Evolutionary conservation across 2,329 filamentous ascomycete species (phyloP).

Genomic region (Mycocentrospora acerina): DNA sequence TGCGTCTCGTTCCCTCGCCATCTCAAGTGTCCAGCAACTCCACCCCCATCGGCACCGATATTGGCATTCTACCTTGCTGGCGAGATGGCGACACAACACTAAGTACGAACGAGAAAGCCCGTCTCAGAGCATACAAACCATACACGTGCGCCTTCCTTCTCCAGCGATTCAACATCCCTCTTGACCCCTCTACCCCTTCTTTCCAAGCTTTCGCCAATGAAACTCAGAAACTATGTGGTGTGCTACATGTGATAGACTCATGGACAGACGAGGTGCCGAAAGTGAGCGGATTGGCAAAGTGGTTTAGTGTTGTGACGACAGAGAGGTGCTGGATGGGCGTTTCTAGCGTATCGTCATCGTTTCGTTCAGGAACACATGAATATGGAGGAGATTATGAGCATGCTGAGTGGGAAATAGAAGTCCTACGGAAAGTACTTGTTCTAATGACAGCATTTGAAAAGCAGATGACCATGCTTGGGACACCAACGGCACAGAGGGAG

Average conservation of each 20-base stretch:
- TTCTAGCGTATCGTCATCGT: conserved; percentile 1
- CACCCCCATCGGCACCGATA: too few relatives aligned
- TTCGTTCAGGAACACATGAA: too few relatives aligned
- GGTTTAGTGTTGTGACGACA: background rate
- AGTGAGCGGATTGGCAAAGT: background rate
- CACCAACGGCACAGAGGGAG: conserved; percentile 1
- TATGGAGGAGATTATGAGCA: too few relatives aligned
- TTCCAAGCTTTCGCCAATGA: background rate
- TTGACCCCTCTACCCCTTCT: background rate
- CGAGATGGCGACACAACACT: background rate
- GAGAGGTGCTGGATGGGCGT: background rate
- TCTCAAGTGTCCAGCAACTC: background rate
- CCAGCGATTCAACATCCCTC: background rate
- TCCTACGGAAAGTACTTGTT: conserved; percentile 1
- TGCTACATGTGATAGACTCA: background rate
- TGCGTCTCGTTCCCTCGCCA: conserved; percentile 4
- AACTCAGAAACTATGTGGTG: background rate
- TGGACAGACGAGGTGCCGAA: too few relatives aligned
- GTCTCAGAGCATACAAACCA: background rate
- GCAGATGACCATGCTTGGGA: conserved; percentile 2
- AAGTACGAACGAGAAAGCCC: background rate
- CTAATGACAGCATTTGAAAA: conserved; percentile 11
- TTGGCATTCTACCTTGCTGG: background rate
- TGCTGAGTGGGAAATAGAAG: too few relatives aligned
- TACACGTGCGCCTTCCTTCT: conserved; percentile 5